Conservation (phyloP, 768 basidiomycete genomes). For the Lentinus tigrinus region DNA sequence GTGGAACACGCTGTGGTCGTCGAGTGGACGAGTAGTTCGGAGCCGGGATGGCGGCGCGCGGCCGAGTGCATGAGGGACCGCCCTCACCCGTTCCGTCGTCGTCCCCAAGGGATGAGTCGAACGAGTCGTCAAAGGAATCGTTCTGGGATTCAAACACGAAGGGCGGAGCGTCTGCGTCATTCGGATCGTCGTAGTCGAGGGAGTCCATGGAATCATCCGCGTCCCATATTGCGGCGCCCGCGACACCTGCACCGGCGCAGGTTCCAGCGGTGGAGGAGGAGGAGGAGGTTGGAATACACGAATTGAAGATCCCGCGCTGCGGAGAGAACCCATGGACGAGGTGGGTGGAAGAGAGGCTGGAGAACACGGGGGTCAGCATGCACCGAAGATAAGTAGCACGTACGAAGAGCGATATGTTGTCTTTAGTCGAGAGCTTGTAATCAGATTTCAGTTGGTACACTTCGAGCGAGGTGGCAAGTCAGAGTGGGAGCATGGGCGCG, state of each 20-base stretch:
- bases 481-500: too few relatives aligned
- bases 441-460: too few relatives aligned
- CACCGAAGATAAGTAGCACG: too few relatives aligned
- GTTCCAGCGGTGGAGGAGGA: constrained; percentile 6
- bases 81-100: constrained; percentile 35
- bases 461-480: too few relatives aligned
- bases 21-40: too few relatives aligned
- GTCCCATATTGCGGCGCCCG: constrained; percentile 29
- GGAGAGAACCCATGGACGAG: constrained; percentile 11
- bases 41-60: too few relatives aligned
- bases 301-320: constrained; percentile 2
- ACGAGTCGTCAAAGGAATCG: constrained; percentile 41
- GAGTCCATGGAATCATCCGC: constrained; percentile 58
- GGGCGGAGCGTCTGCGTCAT: constrained; percentile 64
- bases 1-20: too few relatives aligned
- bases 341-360: constrained; percentile 16
- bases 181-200: constrained; percentile 47
- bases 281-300: neutral
- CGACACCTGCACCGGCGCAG: constrained; percentile 22
- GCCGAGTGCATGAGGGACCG: too few relatives aligned
- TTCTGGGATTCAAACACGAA: constrained; percentile 61
- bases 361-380: constrained; percentile 13
- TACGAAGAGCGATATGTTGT: too few relatives aligned
- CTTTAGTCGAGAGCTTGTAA: too few relatives aligned
- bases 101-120: constrained; percentile 55